Base-by-base conservation (phyloP, 352 stramenopile genomes). In the Phytopythium litorale region DNA sequence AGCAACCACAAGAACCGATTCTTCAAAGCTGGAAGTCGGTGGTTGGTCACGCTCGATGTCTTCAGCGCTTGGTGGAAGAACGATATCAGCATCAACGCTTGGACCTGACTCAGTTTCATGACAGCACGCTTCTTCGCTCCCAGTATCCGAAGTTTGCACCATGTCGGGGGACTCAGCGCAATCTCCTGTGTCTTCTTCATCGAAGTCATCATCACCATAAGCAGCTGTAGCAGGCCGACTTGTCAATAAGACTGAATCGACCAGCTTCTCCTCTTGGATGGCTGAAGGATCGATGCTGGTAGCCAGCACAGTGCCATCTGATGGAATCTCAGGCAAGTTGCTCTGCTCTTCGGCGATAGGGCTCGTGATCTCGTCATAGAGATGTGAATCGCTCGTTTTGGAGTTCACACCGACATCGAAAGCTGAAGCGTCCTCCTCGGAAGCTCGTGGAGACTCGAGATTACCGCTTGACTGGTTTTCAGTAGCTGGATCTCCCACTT, bases 141-240 rank as follows among this genome's bases (percentile, higher is more conserved):
- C 19, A 15, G 65, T 16, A 15, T 70, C 66, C 30, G 58, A 40
- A 48, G n/a, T 23, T 2, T 13, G 48, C 13, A 18, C 2, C 7
- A 16, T 23, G 37, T 35, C 48, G 3, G 16, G 4, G 28, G 15
- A 13, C 7, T 9, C 8, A 0, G 5, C 15, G 28, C 48, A 23
- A n/a, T 37, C 28, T 35, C 48, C 48, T 15, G 48, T 6, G 12
- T 38, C 48, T 19, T 28, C 50, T n/a, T 72, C 54, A 11, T 72
- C 58, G 12, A 74, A 74, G 49, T 53, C 60, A 2, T 75, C 64
- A n/a, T 70, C 66, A 21, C 70, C 66, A 30, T 76, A 73, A 0
- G 21, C 46, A n/a, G 48, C 63, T 11, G 30, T 56, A 30, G 51
- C 33, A 18, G 30, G 51, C 9, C 51, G 51, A 30, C 21, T 5